Evolutionary conservation across 2,329 filamentous ascomycete genomes (phyloP), one percentile per base, ranked within the genome.

Genomic region (Trichoderma sp.): DNA sequence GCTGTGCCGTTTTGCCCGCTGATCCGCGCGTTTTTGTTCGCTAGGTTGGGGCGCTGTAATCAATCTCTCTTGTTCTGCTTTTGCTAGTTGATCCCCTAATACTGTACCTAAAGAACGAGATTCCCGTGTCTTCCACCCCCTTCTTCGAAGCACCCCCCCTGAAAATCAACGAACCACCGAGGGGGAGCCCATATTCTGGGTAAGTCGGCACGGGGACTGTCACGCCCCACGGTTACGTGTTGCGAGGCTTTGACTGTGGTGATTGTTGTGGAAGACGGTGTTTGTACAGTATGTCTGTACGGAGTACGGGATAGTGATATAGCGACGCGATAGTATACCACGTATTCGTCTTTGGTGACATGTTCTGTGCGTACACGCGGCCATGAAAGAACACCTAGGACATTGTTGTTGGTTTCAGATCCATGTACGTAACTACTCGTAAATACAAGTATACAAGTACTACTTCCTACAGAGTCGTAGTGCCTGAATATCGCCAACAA

Each of bases 161-260:
- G 29, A 39, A 37, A n/a, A 8, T n/a, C 39, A 27, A 50, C 29
- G 15, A 50, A 48, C 34, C 48, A 29, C 45, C 58, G 39, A 63
- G 32, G 22, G 22, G 25, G 48, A 45, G 56, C 34, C 60, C 34
- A 35, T 67, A 64, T 64, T 69, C 71, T 72, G 71, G 71, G 56
- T 71, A 72, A 69, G 42, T 71, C 68, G 70, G 70, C 70, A 70
- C 67, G 67, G n/a, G 34, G 22, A 12, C 34, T n/a, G 56, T 32
- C 35, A 54, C 32, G 61, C 27, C n/a, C 32, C 37, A 58, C 9
- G 35, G 60, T 64, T 42, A 64, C 60, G 60, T 27, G 60, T 64
- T 64, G 45, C n/a, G 60, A 42, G 35, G 60, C 48, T 53, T 64
- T 64, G 48, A 64, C 35, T 34, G 34, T 17, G 19, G 13, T 37